Evolutionary conservation across 805 yeast species (phyloP).

Genomic region (Wickerhamiella brachini): DNA sequence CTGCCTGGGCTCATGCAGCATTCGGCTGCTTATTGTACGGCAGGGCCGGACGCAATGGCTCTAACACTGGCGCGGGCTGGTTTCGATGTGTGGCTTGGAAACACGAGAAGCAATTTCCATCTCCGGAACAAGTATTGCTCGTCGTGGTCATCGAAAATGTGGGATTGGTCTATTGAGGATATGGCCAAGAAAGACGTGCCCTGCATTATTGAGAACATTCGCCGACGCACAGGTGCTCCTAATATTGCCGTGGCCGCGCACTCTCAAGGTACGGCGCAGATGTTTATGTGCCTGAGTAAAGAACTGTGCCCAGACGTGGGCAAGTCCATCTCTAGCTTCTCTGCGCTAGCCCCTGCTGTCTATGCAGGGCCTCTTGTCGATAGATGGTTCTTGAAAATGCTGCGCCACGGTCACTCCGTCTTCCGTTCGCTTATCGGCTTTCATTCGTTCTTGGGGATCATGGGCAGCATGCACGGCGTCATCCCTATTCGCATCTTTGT

Average conservation of each 20-base stretch:
- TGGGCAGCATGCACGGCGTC: conserved; percentile 44
- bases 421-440: conserved; percentile 48
- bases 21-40: conserved; percentile 69
- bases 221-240: conserved; percentile 24
- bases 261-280: conserved; percentile 88
- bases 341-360: conserved; percentile 82
- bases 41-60: conserved; percentile 73
- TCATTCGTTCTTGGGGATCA: conserved; percentile 62
- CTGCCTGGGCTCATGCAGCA: conserved; percentile 84
- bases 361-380: conserved; percentile 70
- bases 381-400: conserved; percentile 26
- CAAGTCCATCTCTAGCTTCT: conserved; percentile 47
- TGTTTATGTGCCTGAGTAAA: conserved; percentile 45
- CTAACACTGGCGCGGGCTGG: conserved; percentile 56
- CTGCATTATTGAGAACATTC: conserved; percentile 49
- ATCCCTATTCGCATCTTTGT: conserved; percentile 46
- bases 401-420: conserved; percentile 17
- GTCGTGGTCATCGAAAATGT: conserved; percentile 39
- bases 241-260: conserved; percentile 59
- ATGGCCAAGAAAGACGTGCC: conserved; percentile 72
- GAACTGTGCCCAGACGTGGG: conserved; percentile 33
- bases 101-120: conserved; percentile 74
- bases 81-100: conserved; percentile 91
- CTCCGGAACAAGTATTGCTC: conserved; percentile 46
- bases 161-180: conserved; percentile 91